These are phyloP conservation scores for Rhizophagus clarus DNA, from an alignment of 192 early-diverging fungal species.

Conservation along the genomic window DNA sequence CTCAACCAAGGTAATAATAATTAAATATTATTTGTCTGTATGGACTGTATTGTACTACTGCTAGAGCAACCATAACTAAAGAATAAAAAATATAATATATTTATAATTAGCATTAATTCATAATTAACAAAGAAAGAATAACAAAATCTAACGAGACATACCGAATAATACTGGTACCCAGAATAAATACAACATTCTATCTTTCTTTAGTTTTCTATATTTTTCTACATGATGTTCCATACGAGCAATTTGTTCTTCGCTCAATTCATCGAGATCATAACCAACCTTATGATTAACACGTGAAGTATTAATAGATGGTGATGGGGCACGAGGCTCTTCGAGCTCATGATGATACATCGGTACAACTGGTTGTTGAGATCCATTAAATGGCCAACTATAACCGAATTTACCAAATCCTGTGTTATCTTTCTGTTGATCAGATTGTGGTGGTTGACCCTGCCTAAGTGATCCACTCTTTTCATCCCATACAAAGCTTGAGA, in stretches of 20 bases:
- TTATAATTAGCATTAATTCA: neutral
- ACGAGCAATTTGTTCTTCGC: constrained; percentile 10
- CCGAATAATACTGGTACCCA: constrained; percentile 57
- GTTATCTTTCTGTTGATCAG: neutral
- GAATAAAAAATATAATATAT: neutral
- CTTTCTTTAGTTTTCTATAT: constrained; percentile 48
- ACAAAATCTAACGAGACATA: constrained; percentile 3
- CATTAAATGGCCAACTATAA: constrained; percentile 24
- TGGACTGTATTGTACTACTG: constrained; percentile 4
- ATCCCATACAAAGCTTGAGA: constrained; percentile 13
- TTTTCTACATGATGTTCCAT: constrained; percentile 37
- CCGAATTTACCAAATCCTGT: constrained; percentile 13
- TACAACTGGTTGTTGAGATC: constrained; percentile 19
- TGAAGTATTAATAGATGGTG: neutral
- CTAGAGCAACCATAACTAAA: constrained; percentile 19
- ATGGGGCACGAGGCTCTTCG: neutral
- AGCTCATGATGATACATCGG: constrained; percentile 29
- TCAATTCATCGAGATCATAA: neutral
- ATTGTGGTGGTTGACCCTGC: neutral
- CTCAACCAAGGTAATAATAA: neutral
- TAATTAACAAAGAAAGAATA: neutral
- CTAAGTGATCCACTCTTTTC: constrained; percentile 6
- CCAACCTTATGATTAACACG: constrained; percentile 12
- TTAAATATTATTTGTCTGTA: neutral
- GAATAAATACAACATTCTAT: constrained; percentile 58